Percentiles rank a stretch among this genome's conserved stretches.
phyloP scores from a whole-genome alignment of 805 yeast genomes.

The Lipomyces mesembrius region DNA sequence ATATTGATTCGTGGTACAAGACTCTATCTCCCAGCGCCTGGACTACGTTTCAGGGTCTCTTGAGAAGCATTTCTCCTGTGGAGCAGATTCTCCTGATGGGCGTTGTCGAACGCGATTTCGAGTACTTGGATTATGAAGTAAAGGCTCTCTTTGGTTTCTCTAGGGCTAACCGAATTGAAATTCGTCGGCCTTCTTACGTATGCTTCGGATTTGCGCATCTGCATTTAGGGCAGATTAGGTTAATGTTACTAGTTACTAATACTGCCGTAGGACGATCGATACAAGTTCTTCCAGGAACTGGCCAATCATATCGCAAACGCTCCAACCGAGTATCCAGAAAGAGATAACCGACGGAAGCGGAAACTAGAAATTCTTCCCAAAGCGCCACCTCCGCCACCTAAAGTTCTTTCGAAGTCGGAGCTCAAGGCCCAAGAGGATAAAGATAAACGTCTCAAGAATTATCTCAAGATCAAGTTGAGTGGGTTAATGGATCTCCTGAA shows the following conservation, averaged over 20 bases:
- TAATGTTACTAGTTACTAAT: neutral
- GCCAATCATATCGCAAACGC: slow-evolving; percentile 62
- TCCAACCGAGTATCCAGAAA: slow-evolving; percentile 73
- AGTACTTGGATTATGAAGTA: slow-evolving; percentile 54
- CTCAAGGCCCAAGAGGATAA: slow-evolving; percentile 56
- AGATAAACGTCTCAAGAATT: slow-evolving; percentile 83
- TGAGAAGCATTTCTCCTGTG: slow-evolving; percentile 67
- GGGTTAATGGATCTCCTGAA: slow-evolving; percentile 90
- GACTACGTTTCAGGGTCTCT: slow-evolving; percentile 70
- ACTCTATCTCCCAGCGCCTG: slow-evolving; percentile 71
- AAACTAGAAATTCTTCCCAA: slow-evolving; percentile 50
- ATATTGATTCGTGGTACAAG: slow-evolving; percentile 73
- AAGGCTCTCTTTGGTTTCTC: slow-evolving; percentile 63
- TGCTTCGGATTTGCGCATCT: neutral
- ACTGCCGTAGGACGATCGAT: slow-evolving; percentile 51
- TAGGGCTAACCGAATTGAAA: slow-evolving; percentile 53
- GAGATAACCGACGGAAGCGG: slow-evolving; percentile 53
- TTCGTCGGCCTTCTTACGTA: slow-evolving; percentile 50
- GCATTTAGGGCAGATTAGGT: neutral
- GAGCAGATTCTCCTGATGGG: slow-evolving; percentile 80
- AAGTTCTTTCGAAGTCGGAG: slow-evolving; percentile 50
- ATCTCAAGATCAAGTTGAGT: slow-evolving; percentile 81
- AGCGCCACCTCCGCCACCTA: slow-evolving; percentile 46
- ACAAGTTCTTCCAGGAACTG: slow-evolving; percentile 59
- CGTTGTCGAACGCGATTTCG: slow-evolving; percentile 56